These are phyloP conservation scores for Eutypa lata DNA, from an alignment of 2,329 filamentous ascomycete genomes.

Conservation along the genomic window DNA sequence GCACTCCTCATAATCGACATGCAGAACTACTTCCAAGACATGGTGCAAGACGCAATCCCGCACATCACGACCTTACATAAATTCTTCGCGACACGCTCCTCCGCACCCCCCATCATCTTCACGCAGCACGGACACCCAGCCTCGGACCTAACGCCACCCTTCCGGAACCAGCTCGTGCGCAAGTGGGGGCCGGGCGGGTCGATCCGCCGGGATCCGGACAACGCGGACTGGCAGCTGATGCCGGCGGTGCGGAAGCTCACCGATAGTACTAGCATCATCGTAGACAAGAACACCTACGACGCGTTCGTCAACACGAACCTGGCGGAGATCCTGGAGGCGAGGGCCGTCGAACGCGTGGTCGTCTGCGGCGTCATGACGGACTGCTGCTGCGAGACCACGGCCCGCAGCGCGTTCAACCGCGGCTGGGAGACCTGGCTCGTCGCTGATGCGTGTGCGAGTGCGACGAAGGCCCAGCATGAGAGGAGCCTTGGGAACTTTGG, in stretches of 20 bases:
- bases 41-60: constrained; percentile 30
- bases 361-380: constrained; percentile 41
- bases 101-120: constrained; percentile 33
- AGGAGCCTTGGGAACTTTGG: constrained; percentile 28
- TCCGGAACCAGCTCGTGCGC: constrained; percentile 34
- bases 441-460: constrained; percentile 33
- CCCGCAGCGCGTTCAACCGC: constrained; percentile 34
- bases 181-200: constrained; percentile 34
- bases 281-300: constrained; percentile 39
- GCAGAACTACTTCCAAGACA: constrained; percentile 33
- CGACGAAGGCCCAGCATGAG: constrained; percentile 30
- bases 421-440: constrained; percentile 40
- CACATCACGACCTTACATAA: constrained; percentile 30
- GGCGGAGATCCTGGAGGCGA: constrained; percentile 7
- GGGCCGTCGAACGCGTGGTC: constrained; percentile 29
- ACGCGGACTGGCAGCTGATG: constrained; percentile 30
- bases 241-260: constrained; percentile 16
- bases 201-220: constrained; percentile 23
- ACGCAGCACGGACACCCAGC: constrained; percentile 32
- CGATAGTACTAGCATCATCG: constrained; percentile 8
- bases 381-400: constrained; percentile 38
- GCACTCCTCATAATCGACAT: constrained; percentile 39
- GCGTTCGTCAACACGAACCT: constrained; percentile 34
- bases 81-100: constrained; percentile 9
- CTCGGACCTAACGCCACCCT: constrained; percentile 28